Percentiles rank a stretch among this genome's conserved stretches.
Conservation (phyloP, 768 basidiomycete genomes). For the Mycena amicta region DNA sequence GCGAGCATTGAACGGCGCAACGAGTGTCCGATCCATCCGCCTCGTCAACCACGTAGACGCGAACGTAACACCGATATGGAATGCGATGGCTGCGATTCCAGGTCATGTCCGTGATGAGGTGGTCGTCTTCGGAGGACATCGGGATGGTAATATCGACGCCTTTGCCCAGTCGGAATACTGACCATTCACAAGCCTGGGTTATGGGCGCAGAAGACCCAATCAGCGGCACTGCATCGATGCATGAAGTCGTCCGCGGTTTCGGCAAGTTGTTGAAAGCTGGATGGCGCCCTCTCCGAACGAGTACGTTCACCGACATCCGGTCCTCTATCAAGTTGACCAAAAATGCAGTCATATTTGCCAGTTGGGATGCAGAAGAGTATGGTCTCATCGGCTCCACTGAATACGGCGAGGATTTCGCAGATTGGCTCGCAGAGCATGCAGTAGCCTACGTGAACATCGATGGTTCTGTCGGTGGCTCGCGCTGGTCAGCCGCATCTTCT, state of each 20-base stretch:
- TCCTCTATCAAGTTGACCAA: too few species aligned
- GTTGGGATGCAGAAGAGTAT: slow-evolving; percentile 76
- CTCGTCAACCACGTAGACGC: slow-evolving; percentile 70
- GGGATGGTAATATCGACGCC: slow-evolving; percentile 66
- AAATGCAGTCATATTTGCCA: slow-evolving; percentile 71
- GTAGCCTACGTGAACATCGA: slow-evolving; percentile 60
- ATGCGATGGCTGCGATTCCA: slow-evolving; percentile 80
- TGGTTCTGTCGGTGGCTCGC: slow-evolving; percentile 57
- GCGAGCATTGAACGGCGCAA: slow-evolving; percentile 46
- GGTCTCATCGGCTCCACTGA: slow-evolving; percentile 69
- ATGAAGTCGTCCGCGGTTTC: slow-evolving; percentile 77
- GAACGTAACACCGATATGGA: slow-evolving; percentile 89
- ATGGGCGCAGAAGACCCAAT: slow-evolving; percentile 80
- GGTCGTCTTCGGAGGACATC: slow-evolving; percentile 84
- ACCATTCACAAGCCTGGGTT: slow-evolving; percentile 56
- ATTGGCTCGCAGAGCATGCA: slow-evolving; percentile 60
- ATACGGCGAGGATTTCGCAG: slow-evolving; percentile 72
- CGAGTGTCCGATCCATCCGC: slow-evolving; percentile 51
- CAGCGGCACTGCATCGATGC: slow-evolving; percentile 77
- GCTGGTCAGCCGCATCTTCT: slow-evolving; percentile 50
- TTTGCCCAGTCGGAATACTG: too few species aligned
- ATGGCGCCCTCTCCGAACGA: slow-evolving; percentile 83
- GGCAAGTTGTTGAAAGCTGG: slow-evolving; percentile 67
- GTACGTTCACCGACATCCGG: too few species aligned
- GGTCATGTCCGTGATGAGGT: slow-evolving; percentile 85